Evolutionary conservation across 495 filamentous ascomycete genomes (phyloP).

Genomic region (Echria macrotheca): DNA sequence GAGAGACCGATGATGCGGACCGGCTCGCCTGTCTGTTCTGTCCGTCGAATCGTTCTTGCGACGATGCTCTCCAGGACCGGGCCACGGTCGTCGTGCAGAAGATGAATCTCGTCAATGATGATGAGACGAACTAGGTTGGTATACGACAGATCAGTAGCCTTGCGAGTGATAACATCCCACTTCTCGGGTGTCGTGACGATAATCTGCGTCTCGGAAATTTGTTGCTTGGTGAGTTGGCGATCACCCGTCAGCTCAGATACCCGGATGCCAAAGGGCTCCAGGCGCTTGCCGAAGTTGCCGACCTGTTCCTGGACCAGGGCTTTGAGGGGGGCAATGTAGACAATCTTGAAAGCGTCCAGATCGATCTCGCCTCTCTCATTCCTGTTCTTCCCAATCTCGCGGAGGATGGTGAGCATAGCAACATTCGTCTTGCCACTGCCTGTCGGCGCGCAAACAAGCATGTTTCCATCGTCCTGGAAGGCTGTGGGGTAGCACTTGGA

Average conservation of each 20-base stretch:
- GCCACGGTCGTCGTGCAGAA: slow-evolving; percentile 95
- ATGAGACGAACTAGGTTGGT: slow-evolving; percentile 93
- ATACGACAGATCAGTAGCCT: slow-evolving; percentile 94
- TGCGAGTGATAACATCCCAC: slow-evolving; percentile 98
- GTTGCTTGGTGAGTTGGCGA: slow-evolving; percentile 96
- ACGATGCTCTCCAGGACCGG: slow-evolving; percentile 97
- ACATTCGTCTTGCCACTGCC: slow-evolving; percentile 99
- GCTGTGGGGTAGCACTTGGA: slow-evolving; percentile 86
- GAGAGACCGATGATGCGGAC: slow-evolving; percentile 89
- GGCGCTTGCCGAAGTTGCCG: slow-evolving; percentile 87
- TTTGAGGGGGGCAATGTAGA: slow-evolving; percentile 92
- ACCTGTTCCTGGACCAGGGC: slow-evolving; percentile 95
- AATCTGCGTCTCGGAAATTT: slow-evolving; percentile 95
- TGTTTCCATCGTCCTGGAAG: slow-evolving; percentile 92
- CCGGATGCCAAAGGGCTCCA: slow-evolving; percentile 85
- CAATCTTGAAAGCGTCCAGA: slow-evolving; percentile 94
- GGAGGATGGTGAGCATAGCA: slow-evolving; percentile 91
- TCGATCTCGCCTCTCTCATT: slow-evolving; percentile 86
- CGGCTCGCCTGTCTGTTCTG: slow-evolving; percentile 86
- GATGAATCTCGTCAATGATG: slow-evolving; percentile 96
- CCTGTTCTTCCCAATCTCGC: slow-evolving; percentile 93
- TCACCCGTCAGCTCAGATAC: slow-evolving; percentile 95
- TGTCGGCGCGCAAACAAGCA: slow-evolving; percentile 95
- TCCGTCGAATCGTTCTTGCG: slow-evolving; percentile 83
- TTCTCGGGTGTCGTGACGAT: slow-evolving; percentile 99